Evolutionary conservation across 2,329 filamentous ascomycete genomes (phyloP), one percentile per base, ranked within the genome.

Genomic region (Stagonosporopsis tanaceti): DNA sequence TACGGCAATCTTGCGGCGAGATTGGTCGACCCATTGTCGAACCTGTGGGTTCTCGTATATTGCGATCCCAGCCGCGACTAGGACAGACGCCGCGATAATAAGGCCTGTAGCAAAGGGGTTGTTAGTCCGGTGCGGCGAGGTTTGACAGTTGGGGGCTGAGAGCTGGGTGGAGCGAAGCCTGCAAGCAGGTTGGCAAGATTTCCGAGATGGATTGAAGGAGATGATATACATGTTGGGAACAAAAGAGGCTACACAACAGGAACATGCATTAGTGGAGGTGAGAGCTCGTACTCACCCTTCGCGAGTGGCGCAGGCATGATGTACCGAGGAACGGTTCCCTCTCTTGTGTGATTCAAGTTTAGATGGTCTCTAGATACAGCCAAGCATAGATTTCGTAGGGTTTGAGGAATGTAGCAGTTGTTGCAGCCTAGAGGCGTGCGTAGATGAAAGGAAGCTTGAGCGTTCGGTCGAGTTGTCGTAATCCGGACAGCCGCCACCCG

Each of bases 1-100:
- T 57, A 86, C 72, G 20, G 84, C 85, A 60, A 89, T 82, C 72
- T 85, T 87, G 54, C 84, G 84, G 42, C 86, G 83, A 53, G 84
- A 85, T 53, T 84, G 80, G 54, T 86, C 81, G 50, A 89, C 76
- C 86, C 86, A 89, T 81, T 82, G 79, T 72, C 85, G 80, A 57
- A 89, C 80, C 68, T 88, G 83, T 0, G 86, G 86, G 38, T 83
- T 87, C 71, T 89, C 84, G 73, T 88, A 87, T 42, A 87, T 82
- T 50, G 86, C 86, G 47, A 88, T 81, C 12, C 85, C 84, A 17
- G 87, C 85, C 59, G 86, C 86, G 50, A 88, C 82, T 53, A 88
- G 78, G 38, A 88, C 80, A 40, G 84, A 84, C 61, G 87, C 81
- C 45, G 84, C 85, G 64, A 89, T 83, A 61, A 89, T 84, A 62